Percentiles rank a stretch among this genome's conserved stretches.
These are phyloP conservation scores for Bipolaris cookei DNA, from an alignment of 2,329 filamentous ascomycete species.

Conservation along the genomic window DNA sequence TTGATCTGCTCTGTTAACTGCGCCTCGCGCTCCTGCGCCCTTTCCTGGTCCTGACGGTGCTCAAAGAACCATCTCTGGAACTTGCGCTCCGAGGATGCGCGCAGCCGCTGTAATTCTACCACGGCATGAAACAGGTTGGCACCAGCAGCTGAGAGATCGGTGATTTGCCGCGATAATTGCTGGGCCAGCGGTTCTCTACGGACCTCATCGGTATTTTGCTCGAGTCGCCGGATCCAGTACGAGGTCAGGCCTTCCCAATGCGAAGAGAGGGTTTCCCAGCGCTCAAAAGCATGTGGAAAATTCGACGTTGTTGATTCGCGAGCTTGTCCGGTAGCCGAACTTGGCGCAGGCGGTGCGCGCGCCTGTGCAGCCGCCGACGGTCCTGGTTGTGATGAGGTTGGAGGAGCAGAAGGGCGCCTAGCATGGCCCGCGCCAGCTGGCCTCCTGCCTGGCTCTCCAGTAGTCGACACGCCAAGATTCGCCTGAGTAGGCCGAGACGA, in stretches of 20 bases:
- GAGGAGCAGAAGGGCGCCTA: conserved; percentile 41
- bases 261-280: conserved; percentile 95
- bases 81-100: conserved; percentile 94
- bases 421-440: conserved; percentile 40
- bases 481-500: conserved; percentile 42
- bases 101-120: conserved; percentile 89
- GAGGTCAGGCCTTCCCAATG: conserved; percentile 98
- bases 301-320: conserved; percentile 61
- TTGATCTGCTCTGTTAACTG: conserved; percentile 73
- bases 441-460: conserved; percentile 38
- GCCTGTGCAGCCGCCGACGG: conserved; percentile 40
- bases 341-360: conserved; percentile 34
- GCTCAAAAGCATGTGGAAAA: conserved; percentile 95
- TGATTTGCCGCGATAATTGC: conserved; percentile 91
- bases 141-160: conserved; percentile 93
- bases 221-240: conserved; percentile 93
- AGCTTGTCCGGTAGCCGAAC: conserved; percentile 34
- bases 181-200: conserved; percentile 81
- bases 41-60: conserved; percentile 85
- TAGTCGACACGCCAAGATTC: conserved; percentile 32
- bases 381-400: conserved; percentile 42
- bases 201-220: conserved; percentile 87
- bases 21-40: conserved; percentile 79
- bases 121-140: conserved; percentile 98
- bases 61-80: conserved; percentile 99